Evolutionary conservation across 805 yeast species (phyloP).

Genomic region (Pichia nakasei): DNA sequence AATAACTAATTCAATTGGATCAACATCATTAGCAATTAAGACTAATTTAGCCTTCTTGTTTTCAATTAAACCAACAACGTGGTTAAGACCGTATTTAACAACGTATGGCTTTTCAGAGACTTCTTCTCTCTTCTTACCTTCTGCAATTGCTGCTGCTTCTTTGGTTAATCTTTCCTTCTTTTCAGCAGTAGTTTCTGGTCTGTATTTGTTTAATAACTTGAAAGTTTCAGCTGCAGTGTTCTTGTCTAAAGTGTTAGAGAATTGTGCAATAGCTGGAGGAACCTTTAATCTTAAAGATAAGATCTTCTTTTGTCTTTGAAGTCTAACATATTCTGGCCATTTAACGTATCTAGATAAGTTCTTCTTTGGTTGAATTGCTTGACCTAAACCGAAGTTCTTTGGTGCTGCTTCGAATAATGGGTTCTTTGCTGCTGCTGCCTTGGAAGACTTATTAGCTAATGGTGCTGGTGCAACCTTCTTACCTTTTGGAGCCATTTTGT

Average conservation of each 20-base stretch:
- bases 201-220: conserved; percentile 97
- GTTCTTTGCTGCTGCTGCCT: conserved; percentile 49
- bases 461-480: conserved; percentile 96
- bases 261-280: conserved; percentile 97
- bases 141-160: conserved; percentile 98
- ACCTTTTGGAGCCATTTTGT: conserved; percentile 2
- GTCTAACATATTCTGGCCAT: conserved; percentile 98
- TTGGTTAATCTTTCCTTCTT: conserved; percentile 98
- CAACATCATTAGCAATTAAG: conserved; percentile 97
- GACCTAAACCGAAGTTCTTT: conserved; percentile 94
- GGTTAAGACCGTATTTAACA: conserved; percentile 98
- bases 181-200: conserved; percentile 96
- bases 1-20: conserved; percentile 95
- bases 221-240: conserved; percentile 96
- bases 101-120: conserved; percentile 95
- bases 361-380: conserved; percentile 88
- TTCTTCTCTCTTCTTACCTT: conserved; percentile 94
- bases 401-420: conserved; percentile 87
- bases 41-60: conserved; percentile 98
- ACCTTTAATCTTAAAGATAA: conserved; percentile 94
- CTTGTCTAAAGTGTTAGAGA: conserved; percentile 93
- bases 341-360: conserved; percentile 95
- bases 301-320: conserved; percentile 98
- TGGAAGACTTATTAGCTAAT: conserved; percentile 66
- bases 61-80: conserved; percentile 93